Evolutionary conservation across 805 yeast species (phyloP).

Genomic region (Kazachstania kunashirensis): DNA sequence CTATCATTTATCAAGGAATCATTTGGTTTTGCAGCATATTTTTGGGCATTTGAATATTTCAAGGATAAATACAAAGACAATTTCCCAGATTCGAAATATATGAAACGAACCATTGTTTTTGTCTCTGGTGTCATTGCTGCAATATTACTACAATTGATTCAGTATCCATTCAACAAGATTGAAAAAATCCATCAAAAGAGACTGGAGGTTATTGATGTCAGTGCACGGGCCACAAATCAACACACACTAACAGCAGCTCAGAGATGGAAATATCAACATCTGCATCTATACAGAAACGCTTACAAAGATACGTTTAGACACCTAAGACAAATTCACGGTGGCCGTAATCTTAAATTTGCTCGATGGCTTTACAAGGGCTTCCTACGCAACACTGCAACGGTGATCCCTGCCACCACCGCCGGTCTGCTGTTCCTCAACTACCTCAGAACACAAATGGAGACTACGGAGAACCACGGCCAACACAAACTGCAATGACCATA

Average conservation of each 20-base stretch:
- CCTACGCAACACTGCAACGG: slow-evolving; percentile 55
- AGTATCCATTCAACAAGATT: slow-evolving; percentile 71
- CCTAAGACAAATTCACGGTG: slow-evolving; percentile 42
- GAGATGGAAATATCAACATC: neutral
- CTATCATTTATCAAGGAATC: slow-evolving; percentile 68
- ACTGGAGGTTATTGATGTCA: slow-evolving; percentile 44
- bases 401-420: slow-evolving; percentile 81
- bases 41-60: slow-evolving; percentile 68
- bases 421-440: slow-evolving; percentile 81
- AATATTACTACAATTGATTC: slow-evolving; percentile 60
- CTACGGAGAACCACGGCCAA: no score
- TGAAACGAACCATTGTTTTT: slow-evolving; percentile 35
- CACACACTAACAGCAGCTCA: no score
- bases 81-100: slow-evolving; percentile 30
- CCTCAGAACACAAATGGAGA: slow-evolving; percentile 42
- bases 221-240: neutral
- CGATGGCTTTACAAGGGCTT: slow-evolving; percentile 75
- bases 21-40: slow-evolving; percentile 76
- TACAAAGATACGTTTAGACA: slow-evolving; percentile 68
- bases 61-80: slow-evolving; percentile 55
- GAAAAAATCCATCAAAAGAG: slow-evolving; percentile 74
- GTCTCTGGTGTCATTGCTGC: slow-evolving; percentile 88
- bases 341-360: slow-evolving; percentile 36
- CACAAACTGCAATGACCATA: no score
- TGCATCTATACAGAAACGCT: slow-evolving; percentile 23